Percentiles rank a stretch among this genome's conserved stretches.
Evolutionary conservation across 2,329 filamentous ascomycete genomes (phyloP).

Genomic region (Cylindrodendrum hubeiense): DNA sequence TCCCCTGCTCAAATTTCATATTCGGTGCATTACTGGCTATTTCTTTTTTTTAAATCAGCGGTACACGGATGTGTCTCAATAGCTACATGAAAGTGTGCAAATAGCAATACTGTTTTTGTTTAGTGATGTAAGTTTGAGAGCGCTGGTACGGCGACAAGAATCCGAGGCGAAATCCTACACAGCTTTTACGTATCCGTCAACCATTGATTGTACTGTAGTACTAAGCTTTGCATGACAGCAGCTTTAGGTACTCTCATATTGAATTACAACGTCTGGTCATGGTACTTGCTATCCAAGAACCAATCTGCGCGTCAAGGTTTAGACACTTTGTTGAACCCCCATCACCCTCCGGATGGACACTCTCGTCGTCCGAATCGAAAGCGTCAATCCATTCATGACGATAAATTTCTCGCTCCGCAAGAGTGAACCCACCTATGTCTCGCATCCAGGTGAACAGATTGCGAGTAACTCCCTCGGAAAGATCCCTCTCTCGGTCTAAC

Average conservation of each 20-base stretch:
- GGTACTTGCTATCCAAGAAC: slow-evolving; percentile 9
- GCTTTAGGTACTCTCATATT: neutral
- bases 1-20: no score
- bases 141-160: no score
- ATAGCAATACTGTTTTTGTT: no score
- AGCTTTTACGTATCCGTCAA: no score
- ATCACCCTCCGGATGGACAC: slow-evolving; percentile 7
- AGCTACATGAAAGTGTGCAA: no score
- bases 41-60: no score
- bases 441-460: slow-evolving; percentile 29
- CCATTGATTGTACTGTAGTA: no score
- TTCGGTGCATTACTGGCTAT: no score
- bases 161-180: no score
- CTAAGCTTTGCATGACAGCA: neutral
- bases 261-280: slow-evolving; percentile 10
- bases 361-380: slow-evolving; percentile 25
- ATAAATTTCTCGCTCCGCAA: slow-evolving; percentile 27
- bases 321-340: slow-evolving; percentile 7
- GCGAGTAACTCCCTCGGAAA: slow-evolving; percentile 16
- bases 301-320: neutral
- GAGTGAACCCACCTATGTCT: slow-evolving; percentile 15
- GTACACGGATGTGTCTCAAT: no score
- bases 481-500: slow-evolving; percentile 26
- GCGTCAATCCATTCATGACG: slow-evolving; percentile 24
- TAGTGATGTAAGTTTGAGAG: no score